Percentiles rank a stretch among this genome's conserved stretches.
Conservation (phyloP, 2,329 filamentous ascomycete genomes). For the Neonectria hederae region DNA sequence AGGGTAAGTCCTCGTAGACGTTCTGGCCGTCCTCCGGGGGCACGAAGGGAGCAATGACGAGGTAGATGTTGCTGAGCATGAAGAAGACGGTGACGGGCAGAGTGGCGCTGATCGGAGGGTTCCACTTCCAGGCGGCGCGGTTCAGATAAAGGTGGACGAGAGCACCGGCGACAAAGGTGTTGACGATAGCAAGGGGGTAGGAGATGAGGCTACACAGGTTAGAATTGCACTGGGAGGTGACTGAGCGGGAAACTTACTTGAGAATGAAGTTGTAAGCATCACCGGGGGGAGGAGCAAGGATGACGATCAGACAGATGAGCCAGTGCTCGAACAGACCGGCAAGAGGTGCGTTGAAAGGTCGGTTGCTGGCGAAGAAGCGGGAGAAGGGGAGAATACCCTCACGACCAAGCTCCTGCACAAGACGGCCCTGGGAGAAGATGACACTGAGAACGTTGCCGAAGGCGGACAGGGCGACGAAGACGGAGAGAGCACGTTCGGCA, state of each 20-base stretch:
- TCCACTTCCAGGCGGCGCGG: slow-evolving; percentile 59
- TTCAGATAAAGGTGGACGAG: slow-evolving; percentile 64
- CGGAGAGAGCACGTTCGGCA: slow-evolving; percentile 68
- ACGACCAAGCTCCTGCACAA: slow-evolving; percentile 72
- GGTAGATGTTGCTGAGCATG: slow-evolving; percentile 68
- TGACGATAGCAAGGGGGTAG: slow-evolving; percentile 69
- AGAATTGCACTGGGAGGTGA: background rate
- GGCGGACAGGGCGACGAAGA: slow-evolving; percentile 73
- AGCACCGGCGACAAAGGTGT: slow-evolving; percentile 62
- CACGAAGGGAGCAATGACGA: slow-evolving; percentile 68
- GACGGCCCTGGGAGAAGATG: slow-evolving; percentile 73
- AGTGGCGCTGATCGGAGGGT: slow-evolving; percentile 63
- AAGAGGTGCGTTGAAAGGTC: slow-evolving; percentile 70
- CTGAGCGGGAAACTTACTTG: slow-evolving; percentile 52
- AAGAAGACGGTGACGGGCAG: slow-evolving; percentile 67
- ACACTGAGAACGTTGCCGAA: slow-evolving; percentile 74
- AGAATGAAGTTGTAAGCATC: slow-evolving; percentile 73
- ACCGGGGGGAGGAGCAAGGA: slow-evolving; percentile 72
- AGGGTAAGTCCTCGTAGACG: slow-evolving; percentile 63
- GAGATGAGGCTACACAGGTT: slow-evolving; percentile 62
- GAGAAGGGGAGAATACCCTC: slow-evolving; percentile 74
- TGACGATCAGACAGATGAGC: slow-evolving; percentile 70
- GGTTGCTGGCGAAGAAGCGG: slow-evolving; percentile 69
- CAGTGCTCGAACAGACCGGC: slow-evolving; percentile 71
- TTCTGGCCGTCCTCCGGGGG: slow-evolving; percentile 62